Conservation (phyloP, 495 filamentous ascomycete species). For the Penicillium fimorum region DNA sequence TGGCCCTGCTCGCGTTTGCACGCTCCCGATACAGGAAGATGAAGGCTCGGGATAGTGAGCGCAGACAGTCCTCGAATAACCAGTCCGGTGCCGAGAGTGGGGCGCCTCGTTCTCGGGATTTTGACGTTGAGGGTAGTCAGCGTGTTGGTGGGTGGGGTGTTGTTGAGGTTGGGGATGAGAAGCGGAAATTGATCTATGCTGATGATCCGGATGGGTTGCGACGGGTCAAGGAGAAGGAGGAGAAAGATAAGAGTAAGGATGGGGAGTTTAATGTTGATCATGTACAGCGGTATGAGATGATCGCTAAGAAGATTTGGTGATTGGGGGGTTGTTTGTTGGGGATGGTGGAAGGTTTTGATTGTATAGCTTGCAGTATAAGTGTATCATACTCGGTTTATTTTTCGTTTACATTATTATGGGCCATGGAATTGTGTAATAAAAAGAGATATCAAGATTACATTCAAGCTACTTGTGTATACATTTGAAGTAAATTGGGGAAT, state of each 20-base stretch:
- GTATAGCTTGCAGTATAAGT: neutral
- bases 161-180: constrained; percentile 85
- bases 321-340: neutral
- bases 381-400: neutral
- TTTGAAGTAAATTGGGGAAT: neutral
- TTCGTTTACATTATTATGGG: neutral
- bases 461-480: neutral
- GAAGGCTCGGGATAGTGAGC: constrained; percentile 65
- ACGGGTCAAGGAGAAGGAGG: constrained; percentile 69
- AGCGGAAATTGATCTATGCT: constrained; percentile 80
- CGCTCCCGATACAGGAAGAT: constrained; percentile 75
- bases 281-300: constrained; percentile 87
- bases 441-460: neutral
- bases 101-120: constrained; percentile 38
- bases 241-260: constrained; percentile 55
- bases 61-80: constrained; percentile 8
- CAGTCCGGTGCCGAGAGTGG: constrained; percentile 6
- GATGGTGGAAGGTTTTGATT: neutral
- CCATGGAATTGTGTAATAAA: neutral
- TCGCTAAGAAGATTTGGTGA: constrained; percentile 91
- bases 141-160: constrained; percentile 78
- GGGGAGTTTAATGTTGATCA: constrained; percentile 58
- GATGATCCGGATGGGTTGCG: constrained; percentile 74
- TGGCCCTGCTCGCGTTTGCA: constrained; percentile 71
- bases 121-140: constrained; percentile 65